phyloP scores from a whole-genome alignment of 352 stramenopile genomes.

The Phytophthora colocasiae region DNA sequence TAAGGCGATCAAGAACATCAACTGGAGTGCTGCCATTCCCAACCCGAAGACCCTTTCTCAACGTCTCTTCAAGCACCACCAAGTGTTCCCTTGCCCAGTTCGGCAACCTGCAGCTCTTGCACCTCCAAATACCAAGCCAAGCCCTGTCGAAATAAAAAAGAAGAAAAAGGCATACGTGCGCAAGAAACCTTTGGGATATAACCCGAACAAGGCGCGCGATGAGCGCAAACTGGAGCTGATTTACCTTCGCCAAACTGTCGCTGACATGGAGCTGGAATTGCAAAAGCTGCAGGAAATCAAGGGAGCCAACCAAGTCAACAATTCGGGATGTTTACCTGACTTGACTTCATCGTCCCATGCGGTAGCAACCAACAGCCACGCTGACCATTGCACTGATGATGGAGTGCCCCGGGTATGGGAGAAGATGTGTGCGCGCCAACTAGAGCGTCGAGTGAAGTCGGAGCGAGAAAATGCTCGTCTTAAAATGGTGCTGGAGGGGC shows the following conservation, averaged over 20 bases:
- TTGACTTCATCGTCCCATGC: neutral
- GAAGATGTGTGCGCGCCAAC: conserved; percentile 38
- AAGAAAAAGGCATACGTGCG: conserved; percentile 34
- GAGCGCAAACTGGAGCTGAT: conserved; percentile 48
- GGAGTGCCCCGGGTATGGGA: conserved; percentile 38
- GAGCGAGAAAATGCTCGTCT: conserved; percentile 47
- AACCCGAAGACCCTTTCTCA: conserved; percentile 14
- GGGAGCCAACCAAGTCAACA: neutral
- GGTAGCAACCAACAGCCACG: conserved; percentile 1
- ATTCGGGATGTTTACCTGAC: neutral
- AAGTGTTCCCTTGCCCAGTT: conserved; percentile 22
- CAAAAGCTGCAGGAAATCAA: conserved; percentile 36
- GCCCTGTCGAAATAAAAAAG: neutral
- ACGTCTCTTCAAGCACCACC: conserved; percentile 21
- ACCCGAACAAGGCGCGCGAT: conserved; percentile 54
- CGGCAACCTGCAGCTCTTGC: conserved; percentile 1
- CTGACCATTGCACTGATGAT: conserved; percentile 4
- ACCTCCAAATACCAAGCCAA: neutral
- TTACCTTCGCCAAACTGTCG: conserved; percentile 51
- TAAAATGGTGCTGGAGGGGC: conserved; percentile 43
- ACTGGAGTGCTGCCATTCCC: conserved; percentile 3
- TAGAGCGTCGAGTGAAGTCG: conserved; percentile 36
- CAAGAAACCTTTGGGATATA: conserved; percentile 43
- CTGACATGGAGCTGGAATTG: conserved; percentile 49
- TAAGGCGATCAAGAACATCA: conserved; percentile 20